Conservation (phyloP, 306 rosid genomes). For the Vigna nakashimae region DNA sequence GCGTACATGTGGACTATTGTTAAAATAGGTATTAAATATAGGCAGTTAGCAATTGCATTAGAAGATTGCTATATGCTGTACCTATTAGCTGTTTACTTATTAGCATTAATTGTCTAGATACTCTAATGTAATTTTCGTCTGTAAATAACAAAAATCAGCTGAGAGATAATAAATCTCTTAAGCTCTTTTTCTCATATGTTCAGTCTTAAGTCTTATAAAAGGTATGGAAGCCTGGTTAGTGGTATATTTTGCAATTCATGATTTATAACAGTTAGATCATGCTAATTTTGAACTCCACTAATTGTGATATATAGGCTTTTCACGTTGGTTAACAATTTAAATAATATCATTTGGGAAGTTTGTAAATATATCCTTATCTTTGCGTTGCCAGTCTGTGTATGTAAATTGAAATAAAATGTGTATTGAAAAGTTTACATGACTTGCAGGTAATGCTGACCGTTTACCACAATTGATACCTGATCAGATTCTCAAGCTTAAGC, state of each 20-base stretch:
- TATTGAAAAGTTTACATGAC: constrained; percentile 22
- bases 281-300: background rate
- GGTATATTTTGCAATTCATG: background rate
- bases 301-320: background rate
- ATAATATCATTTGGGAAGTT: background rate
- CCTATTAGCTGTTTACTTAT: no score
- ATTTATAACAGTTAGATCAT: background rate
- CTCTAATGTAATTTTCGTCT: no score
- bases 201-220: background rate
- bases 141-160: no score
- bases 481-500: constrained; percentile 88
- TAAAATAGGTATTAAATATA: no score
- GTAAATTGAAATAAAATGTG: background rate
- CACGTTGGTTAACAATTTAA: background rate
- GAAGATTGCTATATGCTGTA: no score
- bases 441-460: constrained; percentile 67
- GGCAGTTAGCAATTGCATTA: no score
- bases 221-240: no score
- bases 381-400: background rate
- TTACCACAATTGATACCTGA: constrained; percentile 76
- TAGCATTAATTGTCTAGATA: no score
- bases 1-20: background rate
- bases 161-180: no score
- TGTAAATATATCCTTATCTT: background rate
- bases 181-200: no score